These are phyloP conservation scores for Inga oerstediana DNA, from an alignment of 306 rosid genomes.

Conservation along the genomic window DNA sequence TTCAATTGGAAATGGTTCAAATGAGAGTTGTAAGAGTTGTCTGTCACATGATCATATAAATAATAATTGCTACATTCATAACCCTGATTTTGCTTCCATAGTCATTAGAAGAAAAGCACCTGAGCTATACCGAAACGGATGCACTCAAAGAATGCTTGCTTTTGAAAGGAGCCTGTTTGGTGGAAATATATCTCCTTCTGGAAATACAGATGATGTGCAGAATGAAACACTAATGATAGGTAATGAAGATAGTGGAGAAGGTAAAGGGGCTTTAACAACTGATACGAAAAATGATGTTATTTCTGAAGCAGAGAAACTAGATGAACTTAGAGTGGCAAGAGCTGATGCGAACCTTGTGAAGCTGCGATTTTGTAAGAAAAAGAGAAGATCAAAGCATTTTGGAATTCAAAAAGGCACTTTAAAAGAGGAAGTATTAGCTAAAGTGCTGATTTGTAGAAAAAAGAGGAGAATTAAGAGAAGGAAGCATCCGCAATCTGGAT, in stretches of 20 bases:
- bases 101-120: constrained; percentile 75
- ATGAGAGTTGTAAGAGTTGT: constrained; percentile 39
- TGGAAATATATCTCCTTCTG: constrained; percentile 43
- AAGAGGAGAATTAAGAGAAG: constrained; percentile 3
- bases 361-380: constrained; percentile 34
- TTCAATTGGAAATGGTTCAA: constrained; percentile 40
- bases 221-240: constrained; percentile 26
- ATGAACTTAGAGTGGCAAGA: constrained; percentile 33
- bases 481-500: neutral
- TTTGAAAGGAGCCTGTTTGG: constrained; percentile 65
- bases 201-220: constrained; percentile 39
- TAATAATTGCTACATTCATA: constrained; percentile 48
- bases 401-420: neutral
- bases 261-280: constrained; percentile 10
- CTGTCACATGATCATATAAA: constrained; percentile 43
- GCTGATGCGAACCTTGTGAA: constrained; percentile 1
- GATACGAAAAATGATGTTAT: constrained; percentile 28
- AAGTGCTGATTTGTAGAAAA: neutral
- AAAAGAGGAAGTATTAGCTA: neutral
- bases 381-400: constrained; percentile 35
- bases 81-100: constrained; percentile 71
- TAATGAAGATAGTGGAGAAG: constrained; percentile 48
- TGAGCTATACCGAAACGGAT: constrained; percentile 71
- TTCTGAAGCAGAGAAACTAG: constrained; percentile 20
- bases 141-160: constrained; percentile 86